These are phyloP conservation scores for Epichloe aotearoae DNA, from an alignment of 2,329 filamentous ascomycete species.

Conservation along the genomic window DNA sequence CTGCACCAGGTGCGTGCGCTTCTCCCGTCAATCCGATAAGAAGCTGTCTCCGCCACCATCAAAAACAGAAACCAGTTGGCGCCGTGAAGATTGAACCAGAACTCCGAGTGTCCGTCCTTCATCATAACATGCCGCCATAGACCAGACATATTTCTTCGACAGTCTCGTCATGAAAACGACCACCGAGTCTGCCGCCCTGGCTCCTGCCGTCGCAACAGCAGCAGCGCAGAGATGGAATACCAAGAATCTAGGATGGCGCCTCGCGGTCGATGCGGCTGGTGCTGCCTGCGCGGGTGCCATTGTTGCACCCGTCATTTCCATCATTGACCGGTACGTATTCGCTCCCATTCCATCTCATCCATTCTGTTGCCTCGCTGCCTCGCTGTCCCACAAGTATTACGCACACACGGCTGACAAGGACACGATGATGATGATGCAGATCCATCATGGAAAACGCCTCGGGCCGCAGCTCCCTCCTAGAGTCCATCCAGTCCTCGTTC, in stretches of 20 bases:
- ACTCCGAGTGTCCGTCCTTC: too few species aligned
- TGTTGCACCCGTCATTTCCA: conserved; percentile 72
- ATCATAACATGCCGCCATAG: background rate
- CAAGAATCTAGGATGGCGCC: conserved; percentile 50
- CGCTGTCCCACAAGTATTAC: too few species aligned
- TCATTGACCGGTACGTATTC: conserved; percentile 69
- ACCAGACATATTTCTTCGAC: too few species aligned
- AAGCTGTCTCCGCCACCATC: background rate
- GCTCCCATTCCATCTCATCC: background rate
- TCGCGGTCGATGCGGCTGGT: conserved; percentile 55
- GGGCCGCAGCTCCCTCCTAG: conserved; percentile 44
- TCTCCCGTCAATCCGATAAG: background rate
- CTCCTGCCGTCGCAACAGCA: background rate
- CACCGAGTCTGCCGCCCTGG: background rate
- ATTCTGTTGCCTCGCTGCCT: too few species aligned
- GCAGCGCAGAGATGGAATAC: conserved; percentile 51
- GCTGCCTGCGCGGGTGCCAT: conserved; percentile 60
- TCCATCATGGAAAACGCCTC: conserved; percentile 76
- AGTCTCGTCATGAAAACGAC: background rate
- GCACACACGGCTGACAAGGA: too few species aligned
- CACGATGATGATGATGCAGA: conserved; percentile 24
- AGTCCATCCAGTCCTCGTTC: conserved; percentile 47
- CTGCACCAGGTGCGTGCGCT: background rate
- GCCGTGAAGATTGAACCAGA: too few species aligned
- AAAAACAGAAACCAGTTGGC: background rate